Base-by-base conservation (phyloP, 225 moss, liverwort and hornwort genomes). In the Sphagnum tenellum region DNA sequence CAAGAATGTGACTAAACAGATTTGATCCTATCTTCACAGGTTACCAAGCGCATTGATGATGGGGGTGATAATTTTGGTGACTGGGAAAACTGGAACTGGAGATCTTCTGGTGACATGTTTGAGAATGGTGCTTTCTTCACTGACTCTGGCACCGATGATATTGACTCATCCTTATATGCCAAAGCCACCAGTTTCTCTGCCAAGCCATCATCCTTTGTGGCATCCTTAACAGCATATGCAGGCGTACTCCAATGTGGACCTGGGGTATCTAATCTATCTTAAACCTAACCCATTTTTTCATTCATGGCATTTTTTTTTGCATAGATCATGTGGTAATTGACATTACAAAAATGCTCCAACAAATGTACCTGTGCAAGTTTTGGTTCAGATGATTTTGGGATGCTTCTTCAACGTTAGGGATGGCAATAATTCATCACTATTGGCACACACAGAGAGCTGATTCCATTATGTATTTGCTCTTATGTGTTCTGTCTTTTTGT, bases 21-120 rank as follows among this genome's bases (percentile, higher is more conserved):
- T 29, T 29, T 29, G 29, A 29, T 29, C 29, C 29, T 29, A 29
- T 29, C 29, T 29, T 29, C 47, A 8, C 61, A 64, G 64, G 64
- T 64, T 6, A 64, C 64, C 48, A 64, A 64, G n/a, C 64, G 64
- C n/a, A 50, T 64, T 47, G 64, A 64, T 45, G 61, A 62, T 51
- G 64, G 52, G 52, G 52, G 52, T 52, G 9, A 52, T 52, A 2
- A 64, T 49, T 13, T 8, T 3, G 64, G 4, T 1, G 47, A 9
- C 13, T 64, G 64, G 64, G 49, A 3, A 5, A 64, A 14, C 64
- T 64, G 64, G 64, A 64, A 64, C 49, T 64, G 64, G 64, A 8
- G 10, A 49, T 64, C 64, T 29, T 12, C 49, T 10, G 49, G 49
- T 51, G 64, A 64, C 51, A 4, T 50, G 64, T 50, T 64, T 14